Base-by-base conservation (phyloP, 768 basidiomycete genomes). In the Boletus rubropictus region DNA sequence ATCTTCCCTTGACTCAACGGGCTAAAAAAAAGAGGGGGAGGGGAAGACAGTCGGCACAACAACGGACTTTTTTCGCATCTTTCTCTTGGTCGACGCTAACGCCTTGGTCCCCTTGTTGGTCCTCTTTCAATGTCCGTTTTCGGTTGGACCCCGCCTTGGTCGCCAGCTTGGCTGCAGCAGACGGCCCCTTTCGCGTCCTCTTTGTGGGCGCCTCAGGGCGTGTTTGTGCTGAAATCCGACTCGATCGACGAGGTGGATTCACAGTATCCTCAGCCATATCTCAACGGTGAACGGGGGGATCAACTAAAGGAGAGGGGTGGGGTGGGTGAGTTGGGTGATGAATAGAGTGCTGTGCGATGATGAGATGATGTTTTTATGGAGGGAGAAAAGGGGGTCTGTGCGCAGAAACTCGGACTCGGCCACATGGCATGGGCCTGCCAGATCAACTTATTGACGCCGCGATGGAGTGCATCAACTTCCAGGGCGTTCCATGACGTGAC, bases 211-310 rank as follows among this genome's bases (percentile, higher is more conserved):
- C 56, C 15, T 70, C 64, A n/a, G 65, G 61, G 46, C 68, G 71
- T 29, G 75, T 73, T 49, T 75, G 72, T 6, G 75, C 62, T 4
- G 79, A 76, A 46, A 83, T 74, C 42, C 82, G 67, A 14, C 73
- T 71, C 4, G 82, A 85, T 46, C 82, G 72, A 50, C 81, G 70
- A 8, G 77, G 74, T 12, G 52, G n/a, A 3, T 39, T 17, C 27
- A 75, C 70, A 14, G 17, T n/a, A 3, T 60, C 58, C 5, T 21
- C 14, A 27, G 48, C 41, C 59, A 62, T 61, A 28, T 21, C 1
- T 15, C 11, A 29, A 17, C 22, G 22, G 24, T 28, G 21, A 22
- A n/a, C 9, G 10, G 31, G 2, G 12, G 10, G 31, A 2, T 18
- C 3, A 42, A 12, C 7, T n/a, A 32, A n/a, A 33, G 11, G 14